Evolutionary conservation across 73 alveolate species (phyloP).

Genomic region (Tetrahymena malaccensis): DNA sequence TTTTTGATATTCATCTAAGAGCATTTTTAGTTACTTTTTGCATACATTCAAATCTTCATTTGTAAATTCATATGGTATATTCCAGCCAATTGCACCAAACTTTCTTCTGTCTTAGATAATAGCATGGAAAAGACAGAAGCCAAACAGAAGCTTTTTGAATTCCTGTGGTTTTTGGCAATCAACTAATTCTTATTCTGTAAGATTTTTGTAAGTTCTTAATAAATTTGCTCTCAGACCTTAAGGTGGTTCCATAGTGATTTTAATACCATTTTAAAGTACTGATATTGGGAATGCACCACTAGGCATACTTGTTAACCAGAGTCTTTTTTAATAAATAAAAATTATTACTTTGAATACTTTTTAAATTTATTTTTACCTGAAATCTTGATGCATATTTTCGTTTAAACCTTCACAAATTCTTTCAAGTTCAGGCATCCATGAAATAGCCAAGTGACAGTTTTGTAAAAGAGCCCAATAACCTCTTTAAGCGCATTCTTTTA

Average conservation of each 20-base stretch:
- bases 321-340: background rate
- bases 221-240: constrained; percentile 86
- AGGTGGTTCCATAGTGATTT: constrained; percentile 96
- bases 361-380: background rate
- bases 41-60: constrained; percentile 89
- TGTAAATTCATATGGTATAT: constrained; percentile 90
- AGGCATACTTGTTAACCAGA: constrained; percentile 96
- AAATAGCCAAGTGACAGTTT: constrained; percentile 97
- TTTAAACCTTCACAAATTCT: constrained; percentile 88
- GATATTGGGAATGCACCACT: constrained; percentile 98
- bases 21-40: constrained; percentile 71
- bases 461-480: constrained; percentile 98
- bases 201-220: constrained; percentile 73
- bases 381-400: background rate
- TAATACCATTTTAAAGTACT: constrained; percentile 95
- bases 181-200: constrained; percentile 43
- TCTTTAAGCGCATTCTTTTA: constrained; percentile 17
- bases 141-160: constrained; percentile 94
- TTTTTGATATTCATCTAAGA: constrained; percentile 79
- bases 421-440: constrained; percentile 99
- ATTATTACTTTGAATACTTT: background rate
- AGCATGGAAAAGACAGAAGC: constrained; percentile 99
- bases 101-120: constrained; percentile 98
- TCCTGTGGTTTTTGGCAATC: constrained; percentile 92
- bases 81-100: constrained; percentile 97